Evolutionary conservation across 2,329 filamentous ascomycete genomes (phyloP), one percentile per base, ranked within the genome.

Genomic region (Byssochlamys sp.): DNA sequence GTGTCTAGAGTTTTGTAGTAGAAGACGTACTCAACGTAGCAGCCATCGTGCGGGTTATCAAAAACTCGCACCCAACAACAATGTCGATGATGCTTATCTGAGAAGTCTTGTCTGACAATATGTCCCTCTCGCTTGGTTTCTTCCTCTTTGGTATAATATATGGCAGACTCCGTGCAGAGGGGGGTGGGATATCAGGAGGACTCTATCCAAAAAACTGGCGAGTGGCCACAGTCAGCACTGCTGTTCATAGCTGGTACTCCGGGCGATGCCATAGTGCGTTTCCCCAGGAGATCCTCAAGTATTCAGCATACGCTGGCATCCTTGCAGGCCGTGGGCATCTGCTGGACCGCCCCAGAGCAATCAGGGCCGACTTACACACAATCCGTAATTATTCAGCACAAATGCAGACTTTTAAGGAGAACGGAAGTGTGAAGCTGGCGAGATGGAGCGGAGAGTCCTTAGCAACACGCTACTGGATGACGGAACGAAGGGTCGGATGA

Each of bases 11-110:
- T 57, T 59, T 57, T 58, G 60, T 57, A 53, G 55, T 56, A 58
- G 58, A 62, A 64, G 60, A 74, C 73, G 67, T 75, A 75, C 73
- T 75, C 70, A 75, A 62, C 63, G 72, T 75, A 67, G 73, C 71
- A 67, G 73, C 70, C 73, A 75, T 75, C 56, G 63, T 75, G 70
- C 65, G 65, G 63, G 61, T 59, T 59, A 66, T 66, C 60, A 62
- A 31, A 60, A 63, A 58, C 61, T 66, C 55, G 52, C 61, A 60
- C 59, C 63, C 66, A 65, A 66, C 68, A 64, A 62, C 66, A 65
- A 66, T 66, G 63, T 63, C 61, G 66, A 54, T 60, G 57, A 19
- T 53, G 39, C 60, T 58, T 52, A 35, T 55, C 12, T 19, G 49
- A 49, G n/a, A 14, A 53, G 39, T 39, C 45, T n/a, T 24, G 31